Base-by-base conservation (phyloP, 1,284 basidiomycete genomes). In the Moesziomyces parantarcticus region DNA sequence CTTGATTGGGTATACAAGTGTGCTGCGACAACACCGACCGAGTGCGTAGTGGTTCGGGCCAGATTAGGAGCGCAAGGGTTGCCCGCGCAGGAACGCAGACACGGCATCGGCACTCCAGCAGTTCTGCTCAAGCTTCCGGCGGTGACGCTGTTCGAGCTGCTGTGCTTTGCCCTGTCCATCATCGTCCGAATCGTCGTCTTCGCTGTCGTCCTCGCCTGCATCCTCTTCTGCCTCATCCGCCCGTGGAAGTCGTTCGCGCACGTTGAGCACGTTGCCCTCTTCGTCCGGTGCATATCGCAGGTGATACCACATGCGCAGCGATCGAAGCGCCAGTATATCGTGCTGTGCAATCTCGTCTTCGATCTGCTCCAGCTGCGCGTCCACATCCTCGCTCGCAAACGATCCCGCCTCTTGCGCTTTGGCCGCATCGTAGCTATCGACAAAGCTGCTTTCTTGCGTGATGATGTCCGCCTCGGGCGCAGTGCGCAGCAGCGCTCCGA, bases 401-500 rank as follows among this genome's bases (percentile, higher is more conserved):
- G 55, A 26, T 34, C 23, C 36, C 16, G 8, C 25, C 20, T 14
- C 10, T 5, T 14, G 14, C 3, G 34, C 34, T 5, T 18, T 36
- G 34, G 34, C 34, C 0, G 61, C 61, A 25, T 77, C 64, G 53
- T 77, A 79, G 58, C 54, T 61, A 16, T 56, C 53, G 13, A 79
- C 48, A 25, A 75, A 41, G 18, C 49, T 52, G 26, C 50, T 45
- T 40, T 79, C 77, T n/a, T 65, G 55, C 18, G 60, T 56, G 20
- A 58, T 23, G 34, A 73, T 67, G 10, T 77, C 73, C 20, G 69
- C 52, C 36, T 79, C 77, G 4, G 77, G 77, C 11, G 76, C 75
- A 10, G 77, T 79, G 18, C 77, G 70, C 42, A 79, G 70, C 36
- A 79, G 62, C 2, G 75, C 74, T 7, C 77, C 77, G 13, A 79